A percentile compares a stretch with the other conserved stretches of the same genome.
Evolutionary conservation across 805 yeast genomes (phyloP).

Genomic region (Saturnispora sanitii): DNA sequence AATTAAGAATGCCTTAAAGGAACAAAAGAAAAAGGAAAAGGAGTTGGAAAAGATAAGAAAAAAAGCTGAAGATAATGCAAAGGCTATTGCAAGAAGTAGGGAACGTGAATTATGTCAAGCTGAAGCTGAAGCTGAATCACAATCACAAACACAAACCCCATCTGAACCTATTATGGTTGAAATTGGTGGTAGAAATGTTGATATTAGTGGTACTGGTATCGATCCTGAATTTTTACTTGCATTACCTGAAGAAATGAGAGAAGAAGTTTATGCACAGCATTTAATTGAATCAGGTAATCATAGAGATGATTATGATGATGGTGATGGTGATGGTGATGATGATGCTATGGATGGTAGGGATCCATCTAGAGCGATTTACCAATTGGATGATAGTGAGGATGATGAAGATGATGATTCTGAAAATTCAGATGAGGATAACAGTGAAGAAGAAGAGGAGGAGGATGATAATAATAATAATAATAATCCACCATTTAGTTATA

Average conservation of each 20-base stretch:
- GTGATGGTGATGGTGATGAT: constrained; percentile 14
- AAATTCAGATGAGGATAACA: too few relatives aligned
- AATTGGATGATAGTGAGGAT: neutral
- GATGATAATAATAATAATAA: constrained; percentile 17
- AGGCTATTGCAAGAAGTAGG: constrained; percentile 12
- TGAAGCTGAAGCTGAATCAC: too few relatives aligned
- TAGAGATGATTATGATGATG: constrained; percentile 28
- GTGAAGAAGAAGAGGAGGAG: constrained; percentile 14
- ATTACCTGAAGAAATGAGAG: constrained; percentile 85
- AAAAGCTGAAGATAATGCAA: constrained; percentile 10
- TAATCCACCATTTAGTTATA: neutral
- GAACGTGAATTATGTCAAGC: constrained; percentile 19
- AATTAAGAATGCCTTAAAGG: constrained; percentile 17
- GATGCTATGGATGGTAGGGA: constrained; percentile 12
- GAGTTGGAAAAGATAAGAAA: constrained; percentile 14
- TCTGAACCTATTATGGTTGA: constrained; percentile 60
- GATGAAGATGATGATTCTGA: constrained; percentile 12
- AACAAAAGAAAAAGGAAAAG: constrained; percentile 20
- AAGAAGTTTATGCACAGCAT: constrained; percentile 83
- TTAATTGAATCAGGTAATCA: constrained; percentile 57
- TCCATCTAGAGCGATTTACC: too few relatives aligned
- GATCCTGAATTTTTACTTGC: constrained; percentile 89
- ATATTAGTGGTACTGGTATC: constrained; percentile 81
- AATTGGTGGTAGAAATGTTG: constrained; percentile 71
- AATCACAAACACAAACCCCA: too few relatives aligned